Evolutionary conservation across 768 basidiomycete species (phyloP).

Genomic region (Agrocybe pediades): DNA sequence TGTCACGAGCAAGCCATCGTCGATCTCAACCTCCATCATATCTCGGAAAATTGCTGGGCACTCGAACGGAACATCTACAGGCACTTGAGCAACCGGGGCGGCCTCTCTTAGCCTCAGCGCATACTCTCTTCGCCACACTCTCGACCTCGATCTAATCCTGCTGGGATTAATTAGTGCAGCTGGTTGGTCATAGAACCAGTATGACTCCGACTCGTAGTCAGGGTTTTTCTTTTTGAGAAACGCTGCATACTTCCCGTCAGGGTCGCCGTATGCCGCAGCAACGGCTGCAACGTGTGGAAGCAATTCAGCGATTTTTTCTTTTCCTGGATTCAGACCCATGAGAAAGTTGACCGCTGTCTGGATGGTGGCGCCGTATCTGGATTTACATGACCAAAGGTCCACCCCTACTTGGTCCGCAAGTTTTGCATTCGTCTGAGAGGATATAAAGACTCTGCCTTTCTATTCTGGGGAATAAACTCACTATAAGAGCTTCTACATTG

Average conservation of each 20-base stretch:
- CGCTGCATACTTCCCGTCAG: constrained; percentile 45
- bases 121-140: constrained; percentile 13
- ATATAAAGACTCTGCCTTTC: neutral
- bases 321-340: constrained; percentile 42
- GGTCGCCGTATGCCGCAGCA: constrained; percentile 57
- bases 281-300: constrained; percentile 52
- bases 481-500: constrained; percentile 60
- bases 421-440: constrained; percentile 50
- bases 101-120: neutral
- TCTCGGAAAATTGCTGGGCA: constrained; percentile 40
- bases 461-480: constrained; percentile 25
- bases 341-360: constrained; percentile 52
- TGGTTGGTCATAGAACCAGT: constrained; percentile 51
- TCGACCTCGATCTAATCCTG: constrained; percentile 21
- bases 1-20: constrained; percentile 42
- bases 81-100: neutral
- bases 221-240: constrained; percentile 37
- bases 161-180: constrained; percentile 39
- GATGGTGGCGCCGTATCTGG: constrained; percentile 53
- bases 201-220: constrained; percentile 38
- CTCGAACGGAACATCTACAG: constrained; percentile 25
- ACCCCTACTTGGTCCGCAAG: constrained; percentile 52
- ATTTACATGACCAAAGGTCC: constrained; percentile 47
- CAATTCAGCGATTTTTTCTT: constrained; percentile 41
- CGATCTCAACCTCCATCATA: constrained; percentile 35